Percentiles rank a stretch among this genome's conserved stretches.
Evolutionary conservation across 1,284 basidiomycete species (phyloP).

Genomic region (Trametes hirsuta): DNA sequence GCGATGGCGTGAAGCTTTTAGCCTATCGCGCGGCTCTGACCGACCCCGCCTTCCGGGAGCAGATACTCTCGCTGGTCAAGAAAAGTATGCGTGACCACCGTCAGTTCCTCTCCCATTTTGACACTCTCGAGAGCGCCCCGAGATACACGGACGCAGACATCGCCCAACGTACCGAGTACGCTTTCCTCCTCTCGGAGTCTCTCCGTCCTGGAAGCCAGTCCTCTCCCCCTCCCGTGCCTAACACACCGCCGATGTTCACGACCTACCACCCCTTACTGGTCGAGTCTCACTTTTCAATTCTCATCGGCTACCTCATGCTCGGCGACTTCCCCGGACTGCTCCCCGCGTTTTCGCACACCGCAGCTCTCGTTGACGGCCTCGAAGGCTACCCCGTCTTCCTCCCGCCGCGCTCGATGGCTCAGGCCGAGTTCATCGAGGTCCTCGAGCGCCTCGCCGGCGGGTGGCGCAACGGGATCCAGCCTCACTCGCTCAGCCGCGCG

Average conservation of each 20-base stretch:
- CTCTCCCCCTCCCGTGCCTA: slow-evolving; percentile 36
- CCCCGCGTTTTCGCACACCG: slow-evolving; percentile 62
- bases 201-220: slow-evolving; percentile 61
- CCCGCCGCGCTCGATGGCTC: slow-evolving; percentile 81
- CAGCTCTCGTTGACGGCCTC: slow-evolving; percentile 71
- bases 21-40: slow-evolving; percentile 65
- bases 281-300: slow-evolving; percentile 78
- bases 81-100: slow-evolving; percentile 82
- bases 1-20: slow-evolving; percentile 56
- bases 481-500: slow-evolving; percentile 48
- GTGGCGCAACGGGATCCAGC: slow-evolving; percentile 64
- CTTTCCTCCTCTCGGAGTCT: slow-evolving; percentile 67
- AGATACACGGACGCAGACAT: slow-evolving; percentile 48
- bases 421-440: slow-evolving; percentile 82
- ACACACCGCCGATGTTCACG: slow-evolving; percentile 62
- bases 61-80: slow-evolving; percentile 58
- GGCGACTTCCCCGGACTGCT: slow-evolving; percentile 68
- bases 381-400: slow-evolving; percentile 86
- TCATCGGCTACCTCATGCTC: slow-evolving; percentile 73
- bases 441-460: slow-evolving; percentile 75
- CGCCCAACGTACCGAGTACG: slow-evolving; percentile 59
- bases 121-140: slow-evolving; percentile 56
- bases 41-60: slow-evolving; percentile 56
- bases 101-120: slow-evolving; percentile 78
- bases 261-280: slow-evolving; percentile 86